phyloP scores from a whole-genome alignment of 129 eudicot genomes.

The Ambrosia artemisiifolia region DNA sequence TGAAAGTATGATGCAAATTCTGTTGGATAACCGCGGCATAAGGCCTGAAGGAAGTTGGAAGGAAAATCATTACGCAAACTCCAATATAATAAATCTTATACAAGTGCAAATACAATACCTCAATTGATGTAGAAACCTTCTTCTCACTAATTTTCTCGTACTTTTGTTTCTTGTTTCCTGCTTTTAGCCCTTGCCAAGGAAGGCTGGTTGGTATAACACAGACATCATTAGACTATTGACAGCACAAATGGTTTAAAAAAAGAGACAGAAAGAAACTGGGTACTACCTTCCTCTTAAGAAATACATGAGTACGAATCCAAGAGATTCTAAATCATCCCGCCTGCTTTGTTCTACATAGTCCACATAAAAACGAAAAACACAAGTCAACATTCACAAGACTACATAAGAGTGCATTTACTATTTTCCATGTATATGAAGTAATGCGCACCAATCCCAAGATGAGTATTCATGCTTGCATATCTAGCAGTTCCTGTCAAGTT shows the following conservation, averaged over 20 bases:
- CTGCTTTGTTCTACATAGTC: conserved; percentile 77
- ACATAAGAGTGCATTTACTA: not conserved
- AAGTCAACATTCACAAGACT: not conserved
- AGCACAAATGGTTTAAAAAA: conserved; percentile 2
- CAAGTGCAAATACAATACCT: conserved; percentile 42
- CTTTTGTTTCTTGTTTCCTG: conserved; percentile 74
- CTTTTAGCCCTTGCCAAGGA: conserved; percentile 90
- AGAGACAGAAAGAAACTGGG: not conserved
- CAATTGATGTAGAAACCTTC: conserved; percentile 83
- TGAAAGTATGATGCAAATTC: conserved; percentile 90
- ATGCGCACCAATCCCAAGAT: conserved; percentile 80
- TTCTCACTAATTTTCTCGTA: conserved; percentile 85
- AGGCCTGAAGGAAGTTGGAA: conserved; percentile 34
- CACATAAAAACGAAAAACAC: conserved; percentile 20
- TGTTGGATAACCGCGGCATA: conserved; percentile 75
- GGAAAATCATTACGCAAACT: not conserved
- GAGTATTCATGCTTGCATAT: conserved; percentile 94
- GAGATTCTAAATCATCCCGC: conserved; percentile 92
- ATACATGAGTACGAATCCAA: conserved; percentile 90
- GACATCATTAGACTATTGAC: conserved; percentile 22
- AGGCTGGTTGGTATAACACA: conserved; percentile 50
- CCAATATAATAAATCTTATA: not conserved
- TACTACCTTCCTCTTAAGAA: conserved; percentile 84
- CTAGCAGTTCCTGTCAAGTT: conserved; percentile 96
- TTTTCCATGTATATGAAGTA: not conserved